Evolutionary conservation across 352 stramenopile species (phyloP), one percentile per base, ranked within the genome.

Genomic region (Phytophthora tubulina): DNA sequence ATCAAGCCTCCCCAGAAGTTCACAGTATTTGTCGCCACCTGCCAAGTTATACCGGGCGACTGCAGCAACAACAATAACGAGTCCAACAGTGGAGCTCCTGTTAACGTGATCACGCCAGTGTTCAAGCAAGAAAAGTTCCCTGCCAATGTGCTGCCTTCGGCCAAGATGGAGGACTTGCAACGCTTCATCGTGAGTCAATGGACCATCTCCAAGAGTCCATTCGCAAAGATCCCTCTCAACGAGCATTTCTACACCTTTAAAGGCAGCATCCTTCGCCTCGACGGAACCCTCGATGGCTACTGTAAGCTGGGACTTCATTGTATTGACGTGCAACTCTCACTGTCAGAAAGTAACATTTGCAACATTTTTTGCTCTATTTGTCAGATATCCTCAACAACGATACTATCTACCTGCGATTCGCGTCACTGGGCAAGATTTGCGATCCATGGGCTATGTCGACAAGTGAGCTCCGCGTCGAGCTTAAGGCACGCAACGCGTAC

Each of bases 201-300:
- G 86, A 62, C 42, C 30, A 90, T 94, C 53, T 79, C 81, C 32
- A 92, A 91, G 64, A 87, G 71, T 49, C 70, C 72, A 32, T 86
- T 86, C 54, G 70, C 75, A 2, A 59, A 78, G 2, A 31, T 92
- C 1, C 78, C 83, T 10, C 46, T 73, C 2, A 53, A 56, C 15
- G 79, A 92, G 50, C 86, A 94, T 46, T 90, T 90, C 44, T 94
- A 85, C 71, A 94, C 80, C 5, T 91, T 91, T 66, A 90, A 90
- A 74, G 86, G 86, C 14, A 78, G 80, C 7, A 83, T 90, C 55
- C 60, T 94, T 8, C 82, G 84, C 2, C 78, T 92, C 11, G 82
- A 92, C 21, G 76, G 82, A 51, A 79, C 75, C 3, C 70, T 94
- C 8, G 86, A 92, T 61, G 75, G 70, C 35, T 91, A 89, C 57